Base-by-base conservation (phyloP, 768 basidiomycete species). In the Boletus tomentosulus region DNA sequence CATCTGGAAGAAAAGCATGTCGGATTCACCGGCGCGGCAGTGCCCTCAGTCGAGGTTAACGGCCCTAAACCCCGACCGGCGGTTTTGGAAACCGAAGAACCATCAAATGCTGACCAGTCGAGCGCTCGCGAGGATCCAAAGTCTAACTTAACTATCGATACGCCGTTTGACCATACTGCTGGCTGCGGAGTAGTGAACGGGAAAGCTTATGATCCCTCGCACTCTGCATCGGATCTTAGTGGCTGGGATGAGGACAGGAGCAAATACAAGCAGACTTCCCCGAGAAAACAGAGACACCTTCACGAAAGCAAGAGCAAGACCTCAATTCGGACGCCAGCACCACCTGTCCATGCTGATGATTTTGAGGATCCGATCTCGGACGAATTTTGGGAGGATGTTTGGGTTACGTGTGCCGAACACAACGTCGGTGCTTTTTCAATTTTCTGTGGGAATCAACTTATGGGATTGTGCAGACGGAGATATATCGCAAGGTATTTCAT, bases 401-500 rank as follows among this genome's bases (percentile, higher is more conserved):
- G 97, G 96, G 77, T 87, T 3, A 84, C 90, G 13, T 85, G 83
- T 46, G 94, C 96, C 1, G 82, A 82, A 22, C 87, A 94, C 62
- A 99, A 98, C 68, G 93, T 95, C 50, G 57, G 89, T 75, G 31
- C 33, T 57, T 31, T 16, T 25, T 41, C 27, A 13, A 12, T 46
- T 42, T 31, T 15, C 4, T 12, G 28, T 4, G 5, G 48, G 12
- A 24, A 25, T 28, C n/a, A 44, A 11, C 57, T 59, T 6, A 56
- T n/a, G 13, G 6, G 31, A 48, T 50, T 13, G 48, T 53, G 11
- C 55, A 95, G 93, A 99, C 96, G 57, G 91, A 96, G 67, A 92
- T 98, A 58, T 98, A 83, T 72, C 86, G 94, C 51, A 95, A 90
- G 66, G 93, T 98, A 4, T 99, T 99, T 75, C 87, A 92, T 62